Evolutionary conservation across 176 grass and related monocot genomes (phyloP).

Genomic region (Triticum turgidum): DNA sequence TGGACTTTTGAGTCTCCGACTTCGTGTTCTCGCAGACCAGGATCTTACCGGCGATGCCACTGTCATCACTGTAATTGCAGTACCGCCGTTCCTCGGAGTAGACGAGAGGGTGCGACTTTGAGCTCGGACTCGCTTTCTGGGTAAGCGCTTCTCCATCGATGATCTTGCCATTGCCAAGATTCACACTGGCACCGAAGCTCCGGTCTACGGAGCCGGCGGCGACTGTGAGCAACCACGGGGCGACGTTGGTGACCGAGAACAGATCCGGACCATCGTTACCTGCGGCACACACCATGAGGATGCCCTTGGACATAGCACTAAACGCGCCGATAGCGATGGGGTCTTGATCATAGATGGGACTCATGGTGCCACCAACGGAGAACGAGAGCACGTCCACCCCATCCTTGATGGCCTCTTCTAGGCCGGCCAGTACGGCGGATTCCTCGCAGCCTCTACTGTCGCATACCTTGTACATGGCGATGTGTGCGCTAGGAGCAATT

Average conservation of each 20-base stretch:
- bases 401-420: constrained; percentile 39
- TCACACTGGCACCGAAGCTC: neutral
- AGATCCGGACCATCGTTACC: constrained; percentile 26
- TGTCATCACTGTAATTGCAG: neutral
- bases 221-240: constrained; percentile 65
- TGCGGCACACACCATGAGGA: constrained; percentile 32
- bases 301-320: constrained; percentile 35
- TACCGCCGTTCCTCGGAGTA: neutral
- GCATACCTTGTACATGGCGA: constrained; percentile 68
- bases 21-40: neutral
- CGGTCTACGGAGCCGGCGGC: constrained; percentile 29
- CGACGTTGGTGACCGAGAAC: constrained; percentile 32
- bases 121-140: neutral
- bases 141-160: neutral
- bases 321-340: constrained; percentile 38
- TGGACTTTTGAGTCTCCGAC: neutral
- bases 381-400: constrained; percentile 73
- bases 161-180: neutral
- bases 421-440: neutral
- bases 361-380: constrained; percentile 3
- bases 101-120: neutral
- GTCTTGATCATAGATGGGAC: neutral
- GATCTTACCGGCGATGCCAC: neutral
- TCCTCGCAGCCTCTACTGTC: neutral
- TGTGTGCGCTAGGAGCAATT: constrained; percentile 48